Base-by-base conservation (phyloP, 331 rosid species). In the Pyrus hybrid region DNA sequence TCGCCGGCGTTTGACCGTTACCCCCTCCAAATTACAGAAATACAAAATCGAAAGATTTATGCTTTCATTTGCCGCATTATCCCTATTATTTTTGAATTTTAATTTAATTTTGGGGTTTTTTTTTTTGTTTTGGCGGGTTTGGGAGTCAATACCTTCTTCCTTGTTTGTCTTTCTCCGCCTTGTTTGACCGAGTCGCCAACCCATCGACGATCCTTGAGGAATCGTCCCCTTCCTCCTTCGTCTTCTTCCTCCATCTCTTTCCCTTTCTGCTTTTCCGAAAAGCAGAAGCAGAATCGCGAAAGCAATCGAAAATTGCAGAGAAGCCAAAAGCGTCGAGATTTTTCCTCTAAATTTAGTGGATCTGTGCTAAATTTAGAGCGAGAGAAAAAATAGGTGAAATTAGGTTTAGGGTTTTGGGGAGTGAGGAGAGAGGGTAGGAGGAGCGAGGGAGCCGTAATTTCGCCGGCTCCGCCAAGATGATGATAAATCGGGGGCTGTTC, bases 401-500 rank as follows among this genome's bases (percentile, higher is more conserved):
- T 74, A 68, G 79, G 65, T 56, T 74, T 80, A 49, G 76, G 77
- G 87, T 80, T 81, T 76, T n/a, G 35, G 68, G 63, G 4, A 18
- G 32, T 30, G 54, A 58, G 65, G 51, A 56, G 73, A 30, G 6
- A 73, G 68, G 21, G 71, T 63, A 63, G 22, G 73, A 63, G 68
- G 77, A 47, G 60, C 58, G 72, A 13, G 51, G 37, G 63, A 67
- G 68, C 13, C 22, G 68, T 64, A 28, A 30, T 29, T 43, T 33
- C 54, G 66, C 67, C 64, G 30, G 57, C 57, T 51, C 67, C 2
- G 64, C 37, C 28, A 77, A 83, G 85, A 92, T 90, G 99, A 95
- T 95, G 99, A 91, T 85, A 63, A 86, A 93, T 0, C 80, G 97
- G 86, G 99, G 97, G 18, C 89, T 95, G 86, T 95, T 95, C 79